Evolutionary conservation across 1,284 basidiomycete genomes (phyloP).

Genomic region (Heterobasidion parviporum): DNA sequence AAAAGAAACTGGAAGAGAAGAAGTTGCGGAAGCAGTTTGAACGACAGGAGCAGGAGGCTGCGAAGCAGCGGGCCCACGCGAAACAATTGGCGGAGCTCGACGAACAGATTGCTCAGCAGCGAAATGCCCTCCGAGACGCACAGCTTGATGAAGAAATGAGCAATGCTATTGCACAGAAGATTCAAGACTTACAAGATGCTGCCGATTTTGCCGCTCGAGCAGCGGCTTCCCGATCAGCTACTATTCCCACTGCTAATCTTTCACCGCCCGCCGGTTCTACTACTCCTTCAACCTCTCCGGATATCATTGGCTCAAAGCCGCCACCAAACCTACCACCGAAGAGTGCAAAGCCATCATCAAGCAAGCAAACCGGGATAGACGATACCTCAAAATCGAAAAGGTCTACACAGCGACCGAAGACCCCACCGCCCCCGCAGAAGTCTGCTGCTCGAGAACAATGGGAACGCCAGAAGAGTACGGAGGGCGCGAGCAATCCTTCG

Average conservation of each 20-base stretch:
- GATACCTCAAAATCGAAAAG: background rate
- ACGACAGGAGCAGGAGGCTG: constrained; percentile 25
- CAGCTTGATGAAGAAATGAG: constrained; percentile 20
- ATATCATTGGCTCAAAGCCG: background rate
- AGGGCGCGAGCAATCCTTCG: constrained; percentile 17
- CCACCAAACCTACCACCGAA: background rate
- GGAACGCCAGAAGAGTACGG: constrained; percentile 20
- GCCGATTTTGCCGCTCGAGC: background rate
- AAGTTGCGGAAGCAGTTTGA: constrained; percentile 21
- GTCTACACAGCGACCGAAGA: background rate
- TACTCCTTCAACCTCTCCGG: background rate
- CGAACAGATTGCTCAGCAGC: constrained; percentile 17
- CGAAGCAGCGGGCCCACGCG: constrained; percentile 23
- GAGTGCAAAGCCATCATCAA: background rate
- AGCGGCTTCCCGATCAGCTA: background rate
- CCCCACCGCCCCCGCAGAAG: background rate
- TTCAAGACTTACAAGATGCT: constrained; percentile 23
- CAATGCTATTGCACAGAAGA: constrained; percentile 21
- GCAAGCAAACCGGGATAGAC: background rate
- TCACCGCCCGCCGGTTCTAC: background rate
- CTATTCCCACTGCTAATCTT: background rate
- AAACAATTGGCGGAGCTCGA: constrained; percentile 23
- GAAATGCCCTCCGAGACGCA: constrained; percentile 19
- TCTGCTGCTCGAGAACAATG: constrained; percentile 15
- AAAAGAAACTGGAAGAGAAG: constrained; percentile 23